A percentile compares a stretch with the other conserved stretches of the same genome.
phyloP scores from a whole-genome alignment of 2,329 filamentous ascomycete species.

The Aspergillus aculeatinus region DNA sequence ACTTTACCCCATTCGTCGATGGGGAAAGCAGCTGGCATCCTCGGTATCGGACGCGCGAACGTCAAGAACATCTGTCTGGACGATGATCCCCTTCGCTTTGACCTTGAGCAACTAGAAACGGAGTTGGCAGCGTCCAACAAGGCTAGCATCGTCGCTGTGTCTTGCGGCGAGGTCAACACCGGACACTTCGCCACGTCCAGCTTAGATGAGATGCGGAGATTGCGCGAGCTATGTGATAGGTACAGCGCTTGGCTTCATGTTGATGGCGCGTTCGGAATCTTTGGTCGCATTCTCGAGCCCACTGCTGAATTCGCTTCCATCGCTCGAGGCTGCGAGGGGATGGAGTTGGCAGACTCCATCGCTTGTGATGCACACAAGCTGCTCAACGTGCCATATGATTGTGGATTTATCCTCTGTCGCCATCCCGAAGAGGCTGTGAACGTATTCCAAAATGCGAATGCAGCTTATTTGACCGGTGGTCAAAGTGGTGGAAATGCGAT shows the following conservation, averaged over 20 bases:
- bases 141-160: conserved; percentile 76
- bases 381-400: conserved; percentile 94
- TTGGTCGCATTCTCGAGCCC: conserved; percentile 65
- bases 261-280: conserved; percentile 87
- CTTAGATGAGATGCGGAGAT: conserved; percentile 56
- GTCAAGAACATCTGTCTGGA: conserved; percentile 59
- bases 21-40: conserved; percentile 75
- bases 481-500: conserved; percentile 48
- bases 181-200: conserved; percentile 70
- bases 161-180: conserved; percentile 87
- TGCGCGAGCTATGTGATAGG: conserved; percentile 69
- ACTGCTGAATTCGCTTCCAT: conserved; percentile 56
- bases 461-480: conserved; percentile 67
- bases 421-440: conserved; percentile 57
- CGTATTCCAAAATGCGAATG: conserved; percentile 81
- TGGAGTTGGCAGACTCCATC: conserved; percentile 85
- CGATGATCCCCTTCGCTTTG: conserved; percentile 65
- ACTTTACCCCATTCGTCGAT: conserved; percentile 82
- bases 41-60: conserved; percentile 71
- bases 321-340: conserved; percentile 56
- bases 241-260: conserved; percentile 85
- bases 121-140: conserved; percentile 55
- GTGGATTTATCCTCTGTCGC: conserved; percentile 81
- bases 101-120: conserved; percentile 64
- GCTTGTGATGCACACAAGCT: conserved; percentile 85